These are phyloP conservation scores for Fusarium paranaense DNA, from an alignment of 2,329 filamentous ascomycete genomes.

Conservation along the genomic window DNA sequence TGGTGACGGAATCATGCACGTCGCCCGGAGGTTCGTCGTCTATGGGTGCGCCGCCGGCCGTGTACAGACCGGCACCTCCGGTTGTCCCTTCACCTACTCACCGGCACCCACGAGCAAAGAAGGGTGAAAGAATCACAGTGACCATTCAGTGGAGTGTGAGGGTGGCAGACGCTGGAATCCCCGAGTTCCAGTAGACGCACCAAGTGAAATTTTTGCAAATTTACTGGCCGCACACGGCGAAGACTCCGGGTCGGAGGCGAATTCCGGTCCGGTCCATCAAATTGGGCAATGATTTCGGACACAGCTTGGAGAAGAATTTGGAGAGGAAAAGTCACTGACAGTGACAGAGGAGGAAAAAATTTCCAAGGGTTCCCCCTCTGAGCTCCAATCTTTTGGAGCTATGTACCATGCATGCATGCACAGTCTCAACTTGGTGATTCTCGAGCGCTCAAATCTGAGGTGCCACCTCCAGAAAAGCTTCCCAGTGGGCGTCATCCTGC, in stretches of 20 bases:
- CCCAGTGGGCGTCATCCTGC: slow-evolving; percentile 38
- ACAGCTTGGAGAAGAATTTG: slow-evolving; percentile 17
- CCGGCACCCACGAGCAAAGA: slow-evolving; percentile 10
- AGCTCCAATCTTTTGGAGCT: slow-evolving; percentile 17
- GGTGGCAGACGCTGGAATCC: slow-evolving; percentile 2
- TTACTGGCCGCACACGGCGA: slow-evolving; percentile 12
- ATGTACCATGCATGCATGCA: slow-evolving; percentile 12
- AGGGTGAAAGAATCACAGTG: slow-evolving; percentile 22
- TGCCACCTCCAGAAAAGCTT: slow-evolving; percentile 14
- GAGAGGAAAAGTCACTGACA: slow-evolving; percentile 11
- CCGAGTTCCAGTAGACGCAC: slow-evolving; percentile 18
- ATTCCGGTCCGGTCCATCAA: slow-evolving; percentile 32
- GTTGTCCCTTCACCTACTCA: slow-evolving; percentile 17
- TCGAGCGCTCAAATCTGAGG: slow-evolving; percentile 27
- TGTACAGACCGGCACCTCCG: slow-evolving; percentile 23
- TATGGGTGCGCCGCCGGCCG: neutral
- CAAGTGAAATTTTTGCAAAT: slow-evolving; percentile 21
- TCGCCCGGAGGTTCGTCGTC: slow-evolving; percentile 3
- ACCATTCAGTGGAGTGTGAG: slow-evolving; percentile 16
- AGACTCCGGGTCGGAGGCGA: slow-evolving; percentile 28
- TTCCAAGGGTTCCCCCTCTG: slow-evolving; percentile 10
- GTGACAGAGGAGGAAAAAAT: neutral
- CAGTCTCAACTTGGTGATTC: slow-evolving; percentile 5
- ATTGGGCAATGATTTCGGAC: neutral
- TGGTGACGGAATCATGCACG: slow-evolving; percentile 13